A percentile compares a stretch with the other conserved stretches of the same genome.
Conservation (phyloP, 2,329 filamentous ascomycete genomes). For the Trichoderma koningiopsis region DNA sequence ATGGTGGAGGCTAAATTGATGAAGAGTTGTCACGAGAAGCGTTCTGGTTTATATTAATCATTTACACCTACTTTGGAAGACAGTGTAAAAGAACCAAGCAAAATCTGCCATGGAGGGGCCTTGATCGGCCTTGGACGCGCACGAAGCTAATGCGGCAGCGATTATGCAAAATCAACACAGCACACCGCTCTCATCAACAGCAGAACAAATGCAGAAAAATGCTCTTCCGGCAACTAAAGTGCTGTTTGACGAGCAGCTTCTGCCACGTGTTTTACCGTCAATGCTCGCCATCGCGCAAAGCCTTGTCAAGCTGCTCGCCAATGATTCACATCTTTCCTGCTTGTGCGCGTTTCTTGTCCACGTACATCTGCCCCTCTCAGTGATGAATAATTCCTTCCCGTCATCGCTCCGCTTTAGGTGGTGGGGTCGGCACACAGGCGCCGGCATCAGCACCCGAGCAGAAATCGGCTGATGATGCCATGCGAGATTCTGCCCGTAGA, state of each 20-base stretch:
- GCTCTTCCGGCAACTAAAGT: background rate
- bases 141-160: background rate
- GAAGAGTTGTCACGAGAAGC: background rate
- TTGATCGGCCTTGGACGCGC: background rate
- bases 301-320: background rate
- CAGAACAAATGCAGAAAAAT: no score
- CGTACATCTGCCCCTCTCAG: background rate
- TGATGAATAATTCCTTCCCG: background rate
- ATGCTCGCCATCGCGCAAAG: background rate
- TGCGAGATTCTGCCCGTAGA: background rate
- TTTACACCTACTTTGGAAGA: background rate
- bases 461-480: background rate
- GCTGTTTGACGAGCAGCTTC: background rate
- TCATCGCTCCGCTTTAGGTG: conserved; percentile 4
- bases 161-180: background rate
- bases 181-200: background rate
- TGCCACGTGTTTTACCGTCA: conserved; percentile 20
- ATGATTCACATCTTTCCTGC: background rate
- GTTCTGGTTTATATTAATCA: background rate
- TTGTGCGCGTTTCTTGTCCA: background rate
- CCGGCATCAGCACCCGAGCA: background rate
- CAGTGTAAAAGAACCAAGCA: background rate
- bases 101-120: background rate
- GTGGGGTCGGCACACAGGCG: conserved; percentile 7
- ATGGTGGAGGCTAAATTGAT: background rate